A percentile compares a stretch with the other conserved stretches of the same genome.
phyloP scores from a whole-genome alignment of 164 flowering plant genomes.

The Litsea cubeba region DNA sequence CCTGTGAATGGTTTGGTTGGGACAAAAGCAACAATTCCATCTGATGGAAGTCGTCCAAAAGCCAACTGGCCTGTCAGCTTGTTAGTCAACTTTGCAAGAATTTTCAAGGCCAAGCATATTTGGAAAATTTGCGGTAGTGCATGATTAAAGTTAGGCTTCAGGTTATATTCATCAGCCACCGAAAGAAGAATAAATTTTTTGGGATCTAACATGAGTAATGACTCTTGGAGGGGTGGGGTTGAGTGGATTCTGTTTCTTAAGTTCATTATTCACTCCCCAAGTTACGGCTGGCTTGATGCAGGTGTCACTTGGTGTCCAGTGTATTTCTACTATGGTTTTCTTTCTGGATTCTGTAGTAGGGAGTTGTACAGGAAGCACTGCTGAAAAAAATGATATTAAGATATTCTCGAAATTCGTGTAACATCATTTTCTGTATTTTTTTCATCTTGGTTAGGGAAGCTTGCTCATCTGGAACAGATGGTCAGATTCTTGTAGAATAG shows the following conservation, averaged over 20 bases:
- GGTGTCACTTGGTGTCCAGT: not conserved
- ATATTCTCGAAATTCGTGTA: not conserved
- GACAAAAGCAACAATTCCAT: not conserved
- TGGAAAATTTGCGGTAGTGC: not conserved
- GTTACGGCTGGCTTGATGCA: not conserved
- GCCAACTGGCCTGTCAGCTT: not conserved
- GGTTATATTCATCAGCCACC: not conserved
- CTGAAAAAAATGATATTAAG: not conserved
- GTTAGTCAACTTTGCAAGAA: not conserved
- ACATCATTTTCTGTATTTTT: not conserved
- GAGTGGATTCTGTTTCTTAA: not conserved
- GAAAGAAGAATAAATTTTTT: not conserved
- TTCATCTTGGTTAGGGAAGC: not conserved
- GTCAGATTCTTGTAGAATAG: not conserved
- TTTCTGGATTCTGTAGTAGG: constrained; percentile 1
- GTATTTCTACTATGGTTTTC: not conserved
- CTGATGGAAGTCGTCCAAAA: not conserved
- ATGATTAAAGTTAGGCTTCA: not conserved
- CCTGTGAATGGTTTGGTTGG: not conserved
- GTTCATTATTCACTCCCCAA: not conserved
- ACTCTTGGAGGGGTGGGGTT: not conserved
- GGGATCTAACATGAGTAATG: not conserved
- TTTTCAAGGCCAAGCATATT: not conserved
- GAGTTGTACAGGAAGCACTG: not conserved
- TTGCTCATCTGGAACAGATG: not conserved